Evolutionary conservation across 148 eudicot genomes (phyloP), one percentile per base, ranked within the genome.

Genomic region (Polygonum aviculare): DNA sequence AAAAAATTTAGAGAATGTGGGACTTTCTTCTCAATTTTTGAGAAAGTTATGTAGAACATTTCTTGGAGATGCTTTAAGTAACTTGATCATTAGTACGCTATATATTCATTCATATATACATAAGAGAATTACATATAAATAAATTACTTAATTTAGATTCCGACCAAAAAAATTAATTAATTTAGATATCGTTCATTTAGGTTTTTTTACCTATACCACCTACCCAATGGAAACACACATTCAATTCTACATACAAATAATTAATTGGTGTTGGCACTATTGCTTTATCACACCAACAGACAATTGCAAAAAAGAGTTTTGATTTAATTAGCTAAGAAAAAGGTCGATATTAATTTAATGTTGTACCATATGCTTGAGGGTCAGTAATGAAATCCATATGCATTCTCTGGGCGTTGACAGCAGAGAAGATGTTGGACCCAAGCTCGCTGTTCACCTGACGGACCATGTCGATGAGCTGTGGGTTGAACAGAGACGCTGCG

Each of bases 401-500:
- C 83, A 84, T 85, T 15, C 51, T 12, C 14, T 73, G 50, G 7
- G 87, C 77, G 51, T 85, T 84, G 18, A 77, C 85, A 49, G 85
- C 86, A n/a, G 81, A 35, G 73, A 88, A 88, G 39, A 85, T 74
- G 7, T 74, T 36, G 0, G 78, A 76, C 12, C 90, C 90, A 44
- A 85, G 50, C 1, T 88, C 70, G 21, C 33, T 36, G 82, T 88
- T 84, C 39, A 85, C 71, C 6, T 47, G 39, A 26, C 73, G 76
- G 6, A 88, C 54, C 84, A 85, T 52, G 0, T 76, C 14, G 49
- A 77, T 47, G 8, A 88, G 84, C 45, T 83, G 82, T 6, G 88
- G 88, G 75, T 88, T 85, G 81, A 82, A 87, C 77, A 87, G 52
- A 1, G 26, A 14, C 12, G 85, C 78, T 3, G 90, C 90, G 7